Conservation (phyloP, 2,329 filamentous ascomycete species). For the Ilyonectria mors-panacis region DNA sequence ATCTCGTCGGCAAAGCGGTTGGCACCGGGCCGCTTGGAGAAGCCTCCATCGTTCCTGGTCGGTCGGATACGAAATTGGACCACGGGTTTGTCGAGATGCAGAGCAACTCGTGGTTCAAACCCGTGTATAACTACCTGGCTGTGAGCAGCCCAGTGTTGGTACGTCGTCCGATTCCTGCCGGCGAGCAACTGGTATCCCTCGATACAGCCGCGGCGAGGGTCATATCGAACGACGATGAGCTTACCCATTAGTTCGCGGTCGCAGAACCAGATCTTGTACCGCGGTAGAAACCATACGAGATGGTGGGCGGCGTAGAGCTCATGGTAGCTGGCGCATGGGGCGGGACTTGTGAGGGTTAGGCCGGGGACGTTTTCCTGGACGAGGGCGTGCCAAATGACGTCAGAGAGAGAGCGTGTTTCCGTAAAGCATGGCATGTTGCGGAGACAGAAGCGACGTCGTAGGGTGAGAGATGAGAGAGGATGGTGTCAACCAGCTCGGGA, state of each 20-base stretch:
- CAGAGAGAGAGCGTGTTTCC: constrained; percentile 71
- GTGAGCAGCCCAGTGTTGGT: constrained; percentile 77
- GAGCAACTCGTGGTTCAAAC: constrained; percentile 78
- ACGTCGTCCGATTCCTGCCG: constrained; percentile 67
- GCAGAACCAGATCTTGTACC: constrained; percentile 87
- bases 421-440: constrained; percentile 73
- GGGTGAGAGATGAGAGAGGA: constrained; percentile 77
- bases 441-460: constrained; percentile 74
- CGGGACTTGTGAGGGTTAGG: constrained; percentile 65
- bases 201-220: constrained; percentile 80
- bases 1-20: constrained; percentile 65
- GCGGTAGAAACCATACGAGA: constrained; percentile 87
- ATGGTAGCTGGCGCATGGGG: constrained; percentile 75
- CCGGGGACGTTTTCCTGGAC: constrained; percentile 79
- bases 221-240: constrained; percentile 82
- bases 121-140: constrained; percentile 77
- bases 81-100: constrained; percentile 83
- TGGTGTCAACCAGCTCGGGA: constrained; percentile 80
- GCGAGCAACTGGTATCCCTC: constrained; percentile 85
- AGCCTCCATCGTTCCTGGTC: constrained; percentile 40
- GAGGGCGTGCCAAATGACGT: constrained; percentile 79
- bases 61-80: constrained; percentile 65
- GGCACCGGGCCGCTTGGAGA: constrained; percentile 41
- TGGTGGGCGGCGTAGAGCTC: constrained; percentile 82
- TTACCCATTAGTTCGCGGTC: constrained; percentile 82